Evolutionary conservation across 257 asterid genomes (phyloP), one percentile per base, ranked within the genome.

Genomic region (Solanum sitiens): DNA sequence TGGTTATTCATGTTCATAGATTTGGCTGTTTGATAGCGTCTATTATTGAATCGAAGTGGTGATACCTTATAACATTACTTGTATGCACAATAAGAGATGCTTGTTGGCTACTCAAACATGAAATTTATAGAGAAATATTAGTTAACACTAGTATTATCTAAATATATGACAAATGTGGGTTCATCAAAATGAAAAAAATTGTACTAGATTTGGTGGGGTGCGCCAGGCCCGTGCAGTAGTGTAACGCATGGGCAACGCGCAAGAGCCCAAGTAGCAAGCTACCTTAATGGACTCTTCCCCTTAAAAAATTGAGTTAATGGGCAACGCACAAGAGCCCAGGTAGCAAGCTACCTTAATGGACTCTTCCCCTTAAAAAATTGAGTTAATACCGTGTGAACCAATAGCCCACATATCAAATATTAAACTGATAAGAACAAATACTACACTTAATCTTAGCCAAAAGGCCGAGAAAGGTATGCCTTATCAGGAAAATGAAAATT

Each of bases 401-500:
- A 20, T 73, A 2, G 0, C 0, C n/a, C 61, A 77, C 83, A 42
- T 76, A 76, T 42, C 37, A 13, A 0, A 42, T n/a, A 77, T 77
- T 77, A 77, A 77, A 77, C 37, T 25, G 9, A 44, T 77, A 77
- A 44, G 39, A 77, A 42, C 63, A 42, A 1, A 77, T 42, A 77
- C 63, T 77, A 42, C 63, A 44, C 84, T 77, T 77, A 30, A 18
- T 73, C 93, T 91, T 89, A 89, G 91, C 91, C 91, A 89, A 89
- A 91, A 86, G 90, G 90, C 86, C 90, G 89, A 91, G 93, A 89
- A 91, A 89, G 88, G 90, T 91, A 87, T 87, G 90, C n/a, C 2
- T 35, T 35, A 0, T 0, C 6, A 0, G 0, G 0, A 0, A 0
- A 70, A 15, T 1, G 2, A 32, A 15, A 2, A 14, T 30, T 18